Evolutionary conservation across 345 rosid genomes (phyloP).

Genomic region (Clausena lansium): DNA sequence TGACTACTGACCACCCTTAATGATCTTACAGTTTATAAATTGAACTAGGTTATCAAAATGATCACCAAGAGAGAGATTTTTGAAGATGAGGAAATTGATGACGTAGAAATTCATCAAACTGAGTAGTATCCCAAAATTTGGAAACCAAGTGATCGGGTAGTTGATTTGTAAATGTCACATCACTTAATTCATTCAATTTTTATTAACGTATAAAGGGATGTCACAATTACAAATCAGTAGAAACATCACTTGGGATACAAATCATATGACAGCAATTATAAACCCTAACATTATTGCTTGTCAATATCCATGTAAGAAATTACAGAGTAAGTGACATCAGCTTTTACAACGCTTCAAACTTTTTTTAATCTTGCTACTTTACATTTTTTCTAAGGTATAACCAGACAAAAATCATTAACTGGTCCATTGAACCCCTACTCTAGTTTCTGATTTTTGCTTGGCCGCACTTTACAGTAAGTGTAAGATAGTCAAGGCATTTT

Average conservation of each 20-base stretch:
- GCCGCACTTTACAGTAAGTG: no score
- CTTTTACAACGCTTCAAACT: neutral
- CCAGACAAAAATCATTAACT: no score
- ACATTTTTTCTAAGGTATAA: no score
- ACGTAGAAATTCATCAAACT: neutral
- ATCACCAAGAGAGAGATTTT: neutral
- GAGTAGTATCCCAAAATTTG: neutral
- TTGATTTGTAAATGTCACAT: neutral
- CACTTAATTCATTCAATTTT: no score
- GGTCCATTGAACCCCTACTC: no score
- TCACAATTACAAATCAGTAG: neutral
- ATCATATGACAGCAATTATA: neutral
- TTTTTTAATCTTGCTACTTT: no score
- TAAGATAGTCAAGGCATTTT: no score
- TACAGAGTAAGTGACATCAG: neutral
- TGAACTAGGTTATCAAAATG: neutral
- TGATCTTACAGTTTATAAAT: neutral
- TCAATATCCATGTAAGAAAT: neutral
- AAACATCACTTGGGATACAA: no score
- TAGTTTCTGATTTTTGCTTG: no score
- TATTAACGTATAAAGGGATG: neutral
- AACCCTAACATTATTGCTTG: no score
- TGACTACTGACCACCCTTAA: neutral
- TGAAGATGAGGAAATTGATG: neutral
- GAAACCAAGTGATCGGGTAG: neutral